Base-by-base conservation (phyloP, 164 flowering plant species). In the Piper longum region DNA sequence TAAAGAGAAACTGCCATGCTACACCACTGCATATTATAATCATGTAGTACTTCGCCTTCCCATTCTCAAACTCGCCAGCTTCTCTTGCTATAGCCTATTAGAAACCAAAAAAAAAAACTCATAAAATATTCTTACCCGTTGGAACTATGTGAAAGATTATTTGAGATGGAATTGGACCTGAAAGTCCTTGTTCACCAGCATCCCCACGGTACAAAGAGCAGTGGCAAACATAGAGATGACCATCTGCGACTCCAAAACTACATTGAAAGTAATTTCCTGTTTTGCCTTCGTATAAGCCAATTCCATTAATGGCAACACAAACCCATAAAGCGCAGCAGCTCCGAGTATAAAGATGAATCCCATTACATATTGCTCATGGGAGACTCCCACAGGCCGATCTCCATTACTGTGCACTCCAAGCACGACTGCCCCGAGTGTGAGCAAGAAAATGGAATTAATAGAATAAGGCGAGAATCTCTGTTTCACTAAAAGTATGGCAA, bases 201-300 rank as follows among this genome's bases (percentile, higher is more conserved):
- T 84, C 7, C 84, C 86, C 0, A 78, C 69, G 5, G 77, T 72
- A 70, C 86, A 82, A 26, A 82, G 64, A 19, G 60, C 42, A 7
- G 86, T 79, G 16, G 86, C 86, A 56, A 75, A 59, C 60, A 71
- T 16, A 16, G 56, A 54, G 9, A 82, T 62, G 1, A 80, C 79
- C 66, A 80, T 36, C 76, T 84, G 86, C 68, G 76, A 52, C 79
- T 82, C 86, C 75, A 84, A 40, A 13, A 84, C 88, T 60, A 84
- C 40, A 0, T 74, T 9, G 56, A 74, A 82, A 2, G 70, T 74
- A 5, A 82, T 56, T 0, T 56, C 62, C 64, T 74, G 74, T 60
- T 69, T 73, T 18, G 79, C 77, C 67, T 73, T 84, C 76, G 66
- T 73, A 70, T 82, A 82, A 2, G 63, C 59, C 63, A 82, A 60